These are phyloP conservation scores for Coemansia sp. DNA, from an alignment of 192 early-diverging fungal genomes.

Conservation along the genomic window DNA sequence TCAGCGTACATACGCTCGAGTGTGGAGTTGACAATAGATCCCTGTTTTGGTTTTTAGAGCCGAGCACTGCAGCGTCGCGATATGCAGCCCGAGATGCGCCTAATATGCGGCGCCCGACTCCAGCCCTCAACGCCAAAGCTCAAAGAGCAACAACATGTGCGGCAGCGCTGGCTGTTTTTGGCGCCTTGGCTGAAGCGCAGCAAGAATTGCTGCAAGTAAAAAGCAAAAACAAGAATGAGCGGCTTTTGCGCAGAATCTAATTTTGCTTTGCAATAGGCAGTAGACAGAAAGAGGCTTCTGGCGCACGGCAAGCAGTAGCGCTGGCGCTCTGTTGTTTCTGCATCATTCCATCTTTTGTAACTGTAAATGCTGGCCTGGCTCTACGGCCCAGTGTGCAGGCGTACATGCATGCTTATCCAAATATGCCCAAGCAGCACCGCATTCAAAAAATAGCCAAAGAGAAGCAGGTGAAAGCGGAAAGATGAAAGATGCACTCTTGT, in stretches of 20 bases:
- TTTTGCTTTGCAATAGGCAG: neutral
- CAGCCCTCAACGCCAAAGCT: neutral
- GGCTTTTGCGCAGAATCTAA: conserved; percentile 1
- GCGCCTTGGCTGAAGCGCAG: too few relatives aligned
- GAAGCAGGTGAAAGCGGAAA: too few relatives aligned
- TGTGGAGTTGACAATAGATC: conserved; percentile 1
- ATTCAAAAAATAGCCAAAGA: too few relatives aligned
- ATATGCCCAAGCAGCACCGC: neutral
- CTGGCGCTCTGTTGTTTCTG: neutral
- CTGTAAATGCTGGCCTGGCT: neutral
- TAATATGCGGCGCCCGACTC: neutral
- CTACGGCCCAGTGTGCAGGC: neutral
- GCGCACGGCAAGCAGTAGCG: neutral
- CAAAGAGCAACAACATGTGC: neutral
- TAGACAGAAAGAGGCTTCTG: neutral
- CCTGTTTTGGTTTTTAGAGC: neutral
- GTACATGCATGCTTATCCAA: neutral
- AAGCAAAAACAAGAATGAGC: neutral
- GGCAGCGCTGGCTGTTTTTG: neutral
- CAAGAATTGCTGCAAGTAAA: neutral
- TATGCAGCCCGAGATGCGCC: neutral
- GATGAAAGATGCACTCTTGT: too few relatives aligned
- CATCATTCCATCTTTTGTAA: neutral
- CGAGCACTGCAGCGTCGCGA: neutral
- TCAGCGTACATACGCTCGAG: neutral